Evolutionary conservation across 2,329 filamentous ascomycete species (phyloP).

Genomic region (Colletotrichum falcatum): DNA sequence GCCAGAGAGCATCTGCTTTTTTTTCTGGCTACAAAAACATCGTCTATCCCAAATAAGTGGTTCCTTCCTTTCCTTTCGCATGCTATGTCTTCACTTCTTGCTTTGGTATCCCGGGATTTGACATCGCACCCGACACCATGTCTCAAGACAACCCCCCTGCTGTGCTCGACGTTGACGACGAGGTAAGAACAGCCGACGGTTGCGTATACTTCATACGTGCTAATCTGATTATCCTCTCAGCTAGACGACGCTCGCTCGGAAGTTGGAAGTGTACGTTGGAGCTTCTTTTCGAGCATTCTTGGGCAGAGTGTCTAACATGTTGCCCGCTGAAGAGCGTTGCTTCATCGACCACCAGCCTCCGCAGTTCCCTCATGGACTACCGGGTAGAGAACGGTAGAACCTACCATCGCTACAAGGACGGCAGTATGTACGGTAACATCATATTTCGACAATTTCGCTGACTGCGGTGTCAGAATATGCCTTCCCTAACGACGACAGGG

Average conservation of each 20-base stretch:
- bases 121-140: neutral
- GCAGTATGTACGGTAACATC: constrained; percentile 33
- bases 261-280: neutral
- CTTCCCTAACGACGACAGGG: constrained; percentile 22
- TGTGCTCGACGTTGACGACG: neutral
- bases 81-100: neutral
- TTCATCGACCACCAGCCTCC: constrained; percentile 1
- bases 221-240: neutral
- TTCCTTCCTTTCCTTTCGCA: neutral
- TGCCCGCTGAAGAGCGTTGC: neutral
- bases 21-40: neutral
- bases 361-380: neutral
- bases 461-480: constrained; percentile 5
- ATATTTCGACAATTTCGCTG: neutral
- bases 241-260: neutral
- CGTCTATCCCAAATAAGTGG: neutral
- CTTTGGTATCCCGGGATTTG: neutral
- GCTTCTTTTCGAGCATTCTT: neutral
- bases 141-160: neutral
- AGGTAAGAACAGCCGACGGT: neutral
- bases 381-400: constrained; percentile 10
- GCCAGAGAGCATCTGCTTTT: neutral
- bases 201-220: neutral
- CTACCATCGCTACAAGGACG: constrained; percentile 16
- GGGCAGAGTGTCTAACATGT: neutral